Conservation (phyloP, 768 basidiomycete genomes). For the Phaeotremella skinneri region DNA sequence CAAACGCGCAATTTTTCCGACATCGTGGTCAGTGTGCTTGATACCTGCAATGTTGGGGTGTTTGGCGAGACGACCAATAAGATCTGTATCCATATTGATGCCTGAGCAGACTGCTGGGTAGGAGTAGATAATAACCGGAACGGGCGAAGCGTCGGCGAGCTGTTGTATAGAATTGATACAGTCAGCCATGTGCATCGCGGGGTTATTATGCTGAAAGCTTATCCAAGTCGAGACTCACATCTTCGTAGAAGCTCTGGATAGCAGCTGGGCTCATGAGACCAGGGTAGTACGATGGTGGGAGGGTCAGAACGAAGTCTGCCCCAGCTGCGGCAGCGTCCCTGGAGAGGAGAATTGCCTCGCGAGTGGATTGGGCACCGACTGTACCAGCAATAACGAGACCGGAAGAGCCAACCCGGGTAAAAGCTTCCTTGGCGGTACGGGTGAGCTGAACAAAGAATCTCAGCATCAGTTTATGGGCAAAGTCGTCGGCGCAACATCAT, state of each 20-base stretch:
- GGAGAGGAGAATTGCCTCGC: constrained; percentile 22
- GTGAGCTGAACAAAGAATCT: constrained; percentile 17
- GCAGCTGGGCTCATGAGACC: constrained; percentile 38
- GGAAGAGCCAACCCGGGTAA: constrained; percentile 20
- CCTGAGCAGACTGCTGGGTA: constrained; percentile 51
- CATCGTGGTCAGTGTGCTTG: constrained; percentile 52
- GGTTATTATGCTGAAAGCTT: not conserved
- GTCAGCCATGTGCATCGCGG: not conserved
- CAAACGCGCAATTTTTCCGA: constrained; percentile 48
- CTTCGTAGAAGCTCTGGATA: constrained; percentile 41
- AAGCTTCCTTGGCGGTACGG: constrained; percentile 27
- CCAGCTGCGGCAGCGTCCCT: constrained; percentile 24
- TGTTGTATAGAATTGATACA: constrained; percentile 3
- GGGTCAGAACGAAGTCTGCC: constrained; percentile 32
- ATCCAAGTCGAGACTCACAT: constrained; percentile 26
- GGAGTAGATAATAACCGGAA: constrained; percentile 50
- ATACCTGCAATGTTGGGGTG: constrained; percentile 52
- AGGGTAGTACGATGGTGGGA: constrained; percentile 38
- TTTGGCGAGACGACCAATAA: constrained; percentile 45
- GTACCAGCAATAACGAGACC: constrained; percentile 40
- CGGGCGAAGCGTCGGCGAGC: constrained; percentile 47
- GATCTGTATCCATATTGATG: constrained; percentile 48
- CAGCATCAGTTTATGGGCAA: too few species aligned
- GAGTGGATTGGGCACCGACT: constrained; percentile 33
- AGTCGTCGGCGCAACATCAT: too few species aligned